Percentiles rank a stretch among this genome's conserved stretches.
These are phyloP conservation scores for Kodamaea plutei DNA, from an alignment of 1,139 yeast genomes.

Conservation along the genomic window DNA sequence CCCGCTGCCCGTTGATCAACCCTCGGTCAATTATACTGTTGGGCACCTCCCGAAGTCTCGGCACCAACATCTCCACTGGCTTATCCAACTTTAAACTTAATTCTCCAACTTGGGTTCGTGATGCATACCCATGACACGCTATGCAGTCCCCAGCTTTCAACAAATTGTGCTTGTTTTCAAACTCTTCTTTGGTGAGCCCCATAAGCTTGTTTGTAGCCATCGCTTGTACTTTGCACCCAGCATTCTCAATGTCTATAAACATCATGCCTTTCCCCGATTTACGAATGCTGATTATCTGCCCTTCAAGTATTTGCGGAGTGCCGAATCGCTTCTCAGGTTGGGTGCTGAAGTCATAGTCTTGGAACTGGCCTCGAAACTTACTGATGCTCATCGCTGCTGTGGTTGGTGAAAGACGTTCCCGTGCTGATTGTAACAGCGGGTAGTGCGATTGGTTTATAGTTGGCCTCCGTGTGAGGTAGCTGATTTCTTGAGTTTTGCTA, in stretches of 20 bases:
- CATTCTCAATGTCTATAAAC: constrained; percentile 66
- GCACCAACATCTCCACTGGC: constrained; percentile 53
- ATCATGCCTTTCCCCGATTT: constrained; percentile 63
- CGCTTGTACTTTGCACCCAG: constrained; percentile 51
- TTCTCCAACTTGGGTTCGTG: constrained; percentile 74
- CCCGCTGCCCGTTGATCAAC: constrained; percentile 63
- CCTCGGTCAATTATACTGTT: constrained; percentile 52
- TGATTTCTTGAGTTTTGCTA: too few relatives aligned
- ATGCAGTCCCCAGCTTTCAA: constrained; percentile 72
- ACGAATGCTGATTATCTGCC: constrained; percentile 55
- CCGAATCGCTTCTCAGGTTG: constrained; percentile 14
- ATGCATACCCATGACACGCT: constrained; percentile 63
- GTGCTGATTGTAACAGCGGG: constrained; percentile 17
- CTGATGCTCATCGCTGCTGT: too few relatives aligned
- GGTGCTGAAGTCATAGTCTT: constrained; percentile 16
- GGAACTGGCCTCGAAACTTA: constrained; percentile 18
- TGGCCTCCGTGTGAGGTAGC: constrained; percentile 10
- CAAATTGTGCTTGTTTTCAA: constrained; percentile 39
- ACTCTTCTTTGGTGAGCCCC: constrained; percentile 39
- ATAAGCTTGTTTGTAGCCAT: constrained; percentile 53
- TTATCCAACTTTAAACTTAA: constrained; percentile 60
- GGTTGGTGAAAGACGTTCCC: constrained; percentile 5
- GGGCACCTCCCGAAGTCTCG: constrained; percentile 65
- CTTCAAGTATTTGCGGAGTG: constrained; percentile 35
- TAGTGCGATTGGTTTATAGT: constrained; percentile 11